Evolutionary conservation across 805 yeast genomes (phyloP).

Genomic region (Saccharomycopsis sp.): DNA sequence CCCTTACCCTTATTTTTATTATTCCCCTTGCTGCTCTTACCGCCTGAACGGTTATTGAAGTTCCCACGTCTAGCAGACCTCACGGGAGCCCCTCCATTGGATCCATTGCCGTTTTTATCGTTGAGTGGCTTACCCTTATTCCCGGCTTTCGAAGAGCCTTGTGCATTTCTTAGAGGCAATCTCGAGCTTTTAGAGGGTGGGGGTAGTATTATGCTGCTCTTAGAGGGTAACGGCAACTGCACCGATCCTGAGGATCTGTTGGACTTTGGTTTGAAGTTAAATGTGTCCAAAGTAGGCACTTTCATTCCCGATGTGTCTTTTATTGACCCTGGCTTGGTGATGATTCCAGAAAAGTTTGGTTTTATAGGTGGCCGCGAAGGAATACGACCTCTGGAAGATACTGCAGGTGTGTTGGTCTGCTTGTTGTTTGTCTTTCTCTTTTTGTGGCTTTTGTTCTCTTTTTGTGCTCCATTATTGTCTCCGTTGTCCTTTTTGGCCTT

Average conservation of each 20-base stretch:
- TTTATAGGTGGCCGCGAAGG: neutral
- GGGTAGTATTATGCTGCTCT: neutral
- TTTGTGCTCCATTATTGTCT: conserved; percentile 12
- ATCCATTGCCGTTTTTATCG: conserved; percentile 5
- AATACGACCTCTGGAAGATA: neutral
- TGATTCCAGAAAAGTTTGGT: conserved; percentile 16
- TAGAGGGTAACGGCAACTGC: neutral
- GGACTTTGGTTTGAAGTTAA: neutral
- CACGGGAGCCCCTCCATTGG: neutral
- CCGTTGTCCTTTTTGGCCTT: conserved; percentile 6
- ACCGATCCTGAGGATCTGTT: neutral
- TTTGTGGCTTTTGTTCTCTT: conserved; percentile 15
- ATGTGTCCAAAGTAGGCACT: conserved; percentile 2
- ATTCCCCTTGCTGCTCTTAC: neutral
- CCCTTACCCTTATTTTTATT: neutral
- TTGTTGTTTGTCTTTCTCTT: conserved; percentile 16
- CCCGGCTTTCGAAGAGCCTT: neutral
- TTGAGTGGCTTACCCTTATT: neutral
- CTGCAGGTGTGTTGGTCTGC: conserved; percentile 4
- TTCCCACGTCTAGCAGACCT: neutral
- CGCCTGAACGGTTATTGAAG: neutral
- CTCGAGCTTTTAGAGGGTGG: conserved; percentile 1
- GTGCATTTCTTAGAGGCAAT: neutral
- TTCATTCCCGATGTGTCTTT: neutral
- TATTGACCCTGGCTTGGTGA: neutral